Evolutionary conservation across 176 grass and related monocot genomes (phyloP), one percentile per base, ranked within the genome.

Genomic region (Ananas comosus): DNA sequence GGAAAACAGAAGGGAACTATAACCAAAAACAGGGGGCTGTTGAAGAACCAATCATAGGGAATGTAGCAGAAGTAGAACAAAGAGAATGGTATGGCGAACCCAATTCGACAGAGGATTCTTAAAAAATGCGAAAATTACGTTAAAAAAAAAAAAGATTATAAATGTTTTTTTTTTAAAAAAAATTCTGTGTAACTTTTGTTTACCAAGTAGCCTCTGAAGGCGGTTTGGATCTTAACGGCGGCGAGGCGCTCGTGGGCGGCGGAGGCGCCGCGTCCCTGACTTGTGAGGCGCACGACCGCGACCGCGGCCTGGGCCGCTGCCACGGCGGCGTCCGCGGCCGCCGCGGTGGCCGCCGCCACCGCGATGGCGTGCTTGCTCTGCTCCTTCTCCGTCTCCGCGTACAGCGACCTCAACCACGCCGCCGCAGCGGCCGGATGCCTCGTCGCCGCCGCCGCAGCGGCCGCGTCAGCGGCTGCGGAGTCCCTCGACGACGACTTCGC

Each of bases 331-430:
- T 97, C 89, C 0, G 94, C 89, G 0, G 94, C 94, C 0, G 74
- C 86, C 0, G 86, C 84, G 0, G 94, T 92, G 10, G 94, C 94
- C 50, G 94, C 94, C 0, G 89, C 94, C 0, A 92, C 86, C 0
- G 94, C 89, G 71, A 97, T 93, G 61, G 89, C 94, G 59, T 93
- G 89, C 87, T 88, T 93, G 89, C 82, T 99, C 84, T 93, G 94
- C 72, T 93, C 87, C 68, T 88, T 75, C 51, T 83, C 89, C 1
- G 51, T 87, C 13, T 90, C 88, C 8, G 65, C 57, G 71, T 93
- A 99, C 33, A 99, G 5, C 2, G 94, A 93, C 69, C 76, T 78
- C 56, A 91, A 82, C 90, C 85, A 99, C 10, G 80, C 86, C 13
- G 83, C 80, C 9, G 69, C 51, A 16, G 79, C 65, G 70, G 84